Evolutionary conservation across 352 stramenopile genomes (phyloP).

Genomic region (Thalassiosira mediterranea): DNA sequence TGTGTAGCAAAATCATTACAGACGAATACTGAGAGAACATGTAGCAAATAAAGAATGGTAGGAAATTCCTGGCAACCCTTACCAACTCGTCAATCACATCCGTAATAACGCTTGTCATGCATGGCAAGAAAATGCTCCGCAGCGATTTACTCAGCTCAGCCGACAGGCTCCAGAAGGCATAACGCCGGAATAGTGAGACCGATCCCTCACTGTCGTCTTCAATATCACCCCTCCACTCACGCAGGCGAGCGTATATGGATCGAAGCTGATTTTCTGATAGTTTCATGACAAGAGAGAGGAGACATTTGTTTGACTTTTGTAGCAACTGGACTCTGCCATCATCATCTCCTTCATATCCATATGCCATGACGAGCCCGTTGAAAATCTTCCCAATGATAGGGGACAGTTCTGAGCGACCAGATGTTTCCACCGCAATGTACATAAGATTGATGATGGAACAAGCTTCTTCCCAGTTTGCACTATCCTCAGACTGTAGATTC

Average conservation of each 20-base stretch:
- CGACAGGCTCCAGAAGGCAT: constrained; percentile 82
- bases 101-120: constrained; percentile 64
- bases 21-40: constrained; percentile 2
- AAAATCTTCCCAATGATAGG: constrained; percentile 64
- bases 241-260: constrained; percentile 68
- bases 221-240: constrained; percentile 75
- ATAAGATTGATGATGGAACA: constrained; percentile 58
- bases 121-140: constrained; percentile 81
- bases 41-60: background rate
- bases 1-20: constrained; percentile 15
- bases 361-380: constrained; percentile 61
- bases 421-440: constrained; percentile 58
- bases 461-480: constrained; percentile 42
- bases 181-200: constrained; percentile 27
- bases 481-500: constrained; percentile 21
- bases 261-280: constrained; percentile 81
- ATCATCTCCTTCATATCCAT: constrained; percentile 53
- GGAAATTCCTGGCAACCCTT: constrained; percentile 36
- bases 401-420: constrained; percentile 54
- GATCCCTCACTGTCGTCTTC: constrained; percentile 34
- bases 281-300: constrained; percentile 82
- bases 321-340: constrained; percentile 38
- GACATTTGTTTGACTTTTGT: constrained; percentile 55
- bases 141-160: constrained; percentile 65
- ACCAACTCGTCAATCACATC: constrained; percentile 80